Base-by-base conservation (phyloP, 768 basidiomycete genomes). In the Clitopilus passeckerianus region DNA sequence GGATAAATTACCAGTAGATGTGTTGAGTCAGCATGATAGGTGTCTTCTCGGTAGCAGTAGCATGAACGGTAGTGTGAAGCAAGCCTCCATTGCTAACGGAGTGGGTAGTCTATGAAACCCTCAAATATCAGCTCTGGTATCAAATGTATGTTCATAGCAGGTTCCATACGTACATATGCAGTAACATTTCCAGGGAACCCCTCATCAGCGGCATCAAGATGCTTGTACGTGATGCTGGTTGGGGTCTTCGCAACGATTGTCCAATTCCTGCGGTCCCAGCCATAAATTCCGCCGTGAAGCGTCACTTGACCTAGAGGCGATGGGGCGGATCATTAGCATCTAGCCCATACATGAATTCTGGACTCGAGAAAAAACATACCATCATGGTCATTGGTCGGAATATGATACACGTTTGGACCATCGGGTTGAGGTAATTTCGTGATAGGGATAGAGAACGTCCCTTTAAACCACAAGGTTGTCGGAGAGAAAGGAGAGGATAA, bases 181-280 rank as follows among this genome's bases (percentile, higher is more conserved):
- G 68, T 73, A 9, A 78, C 77, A 24, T 59, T 72, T 24, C 80
- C 81, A 2, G 81, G 82, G 64, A 82, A 85, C 1, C 81, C 82
- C 65, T 83, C 76, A 57, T 78, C 76, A 5, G 75, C 82, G 1
- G 69, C 59, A 66, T 84, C 84, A 33, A 81, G 44, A 57, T 80
- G 79, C 59, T 72, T 73, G 65, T 77, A 85, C 0, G 79, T 81
- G 1, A 84, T 79, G 55, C 78, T 79, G 1, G 73, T 77, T 15
- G 71, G 60, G 6, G 74, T 71, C 60, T 71, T 72, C n/a, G 70
- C 67, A 0, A 77, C 73, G 9, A 82, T 59, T 1, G 76, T 80
- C 82, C 83, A 85, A 67, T 77, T 79, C 9, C 78, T 75, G 14
- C 75, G 73, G 63, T 85, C 83, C 76, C 78, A 86, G 9, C 83